A percentile compares a stretch with the other conserved stretches of the same genome.
These are phyloP conservation scores for Scheffersomyces ergatensis DNA, from an alignment of 805 yeast species.

Conservation along the genomic window DNA sequence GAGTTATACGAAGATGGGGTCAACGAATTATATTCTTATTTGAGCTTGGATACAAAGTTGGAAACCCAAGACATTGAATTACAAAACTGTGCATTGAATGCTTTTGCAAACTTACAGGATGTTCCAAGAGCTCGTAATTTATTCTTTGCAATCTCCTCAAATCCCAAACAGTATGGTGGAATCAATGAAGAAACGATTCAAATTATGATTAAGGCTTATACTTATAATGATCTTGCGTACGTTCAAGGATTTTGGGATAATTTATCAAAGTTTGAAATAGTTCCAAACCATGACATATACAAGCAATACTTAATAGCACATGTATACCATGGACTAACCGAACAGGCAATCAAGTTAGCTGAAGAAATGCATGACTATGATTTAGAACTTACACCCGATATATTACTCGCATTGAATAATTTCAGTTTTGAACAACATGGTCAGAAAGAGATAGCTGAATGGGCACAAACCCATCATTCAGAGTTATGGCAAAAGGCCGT, in stretches of 20 bases:
- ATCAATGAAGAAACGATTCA: constrained; percentile 62
- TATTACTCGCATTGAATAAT: constrained; percentile 47
- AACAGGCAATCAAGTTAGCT: constrained; percentile 53
- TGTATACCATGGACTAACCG: constrained; percentile 61
- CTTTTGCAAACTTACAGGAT: constrained; percentile 59
- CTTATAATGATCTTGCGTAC: constrained; percentile 51
- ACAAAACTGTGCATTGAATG: constrained; percentile 62
- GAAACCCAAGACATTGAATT: constrained; percentile 52
- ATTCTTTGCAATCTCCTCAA: constrained; percentile 56
- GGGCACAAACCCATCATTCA: constrained; percentile 30
- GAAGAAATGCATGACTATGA: constrained; percentile 48
- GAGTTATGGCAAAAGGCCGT: constrained; percentile 25
- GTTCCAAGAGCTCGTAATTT: constrained; percentile 54
- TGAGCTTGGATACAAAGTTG: constrained; percentile 59
- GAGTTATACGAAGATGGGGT: constrained; percentile 63
- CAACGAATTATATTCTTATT: constrained; percentile 56
- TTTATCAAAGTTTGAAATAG: constrained; percentile 49
- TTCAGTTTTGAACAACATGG: constrained; percentile 32
- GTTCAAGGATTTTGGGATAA: constrained; percentile 64
- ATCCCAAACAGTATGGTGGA: constrained; percentile 46
- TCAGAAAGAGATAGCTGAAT: constrained; percentile 27
- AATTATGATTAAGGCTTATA: constrained; percentile 64
- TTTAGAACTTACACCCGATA: constrained; percentile 40
- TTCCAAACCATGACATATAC: constrained; percentile 51
- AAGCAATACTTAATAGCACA: constrained; percentile 67